These are phyloP conservation scores for Silene latifolia DNA, from an alignment of 148 eudicot species.

Conservation along the genomic window DNA sequence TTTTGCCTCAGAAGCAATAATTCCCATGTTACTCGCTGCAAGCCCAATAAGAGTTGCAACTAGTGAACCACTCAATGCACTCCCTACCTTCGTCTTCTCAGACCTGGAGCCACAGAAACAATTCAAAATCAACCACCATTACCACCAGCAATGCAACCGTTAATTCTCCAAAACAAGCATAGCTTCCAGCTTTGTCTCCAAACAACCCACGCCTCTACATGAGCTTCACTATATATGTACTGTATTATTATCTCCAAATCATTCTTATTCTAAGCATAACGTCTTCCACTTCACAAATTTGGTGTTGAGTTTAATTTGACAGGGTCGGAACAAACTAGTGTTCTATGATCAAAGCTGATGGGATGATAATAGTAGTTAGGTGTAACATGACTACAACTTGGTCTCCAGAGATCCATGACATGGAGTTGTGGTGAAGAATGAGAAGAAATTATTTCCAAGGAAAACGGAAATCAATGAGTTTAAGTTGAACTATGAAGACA, in stretches of 20 bases:
- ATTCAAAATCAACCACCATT: neutral
- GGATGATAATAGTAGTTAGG: neutral
- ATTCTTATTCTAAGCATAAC: neutral
- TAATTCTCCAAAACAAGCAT: neutral
- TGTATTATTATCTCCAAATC: neutral
- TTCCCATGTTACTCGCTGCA: slow-evolving; percentile 81
- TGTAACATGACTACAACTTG: neutral
- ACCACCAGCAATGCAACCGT: neutral
- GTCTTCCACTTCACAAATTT: neutral
- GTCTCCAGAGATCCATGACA: neutral
- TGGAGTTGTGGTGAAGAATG: neutral
- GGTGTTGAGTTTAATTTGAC: neutral
- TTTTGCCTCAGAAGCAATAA: slow-evolving; percentile 71
- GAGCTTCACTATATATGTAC: too few species aligned
- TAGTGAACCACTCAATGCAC: slow-evolving; percentile 78
- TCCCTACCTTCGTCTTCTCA: slow-evolving; percentile 88
- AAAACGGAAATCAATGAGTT: neutral
- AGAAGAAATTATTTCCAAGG: neutral
- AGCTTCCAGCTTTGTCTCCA: too few species aligned
- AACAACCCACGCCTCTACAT: too few species aligned
- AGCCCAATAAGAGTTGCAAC: slow-evolving; percentile 83
- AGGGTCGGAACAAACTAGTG: too few species aligned
- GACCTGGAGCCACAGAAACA: slow-evolving; percentile 53
- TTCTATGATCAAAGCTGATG: neutral
- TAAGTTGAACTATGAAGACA: neutral